Conservation (phyloP, 176 grass and related monocot genomes). For the Metroxylon sagu region DNA sequence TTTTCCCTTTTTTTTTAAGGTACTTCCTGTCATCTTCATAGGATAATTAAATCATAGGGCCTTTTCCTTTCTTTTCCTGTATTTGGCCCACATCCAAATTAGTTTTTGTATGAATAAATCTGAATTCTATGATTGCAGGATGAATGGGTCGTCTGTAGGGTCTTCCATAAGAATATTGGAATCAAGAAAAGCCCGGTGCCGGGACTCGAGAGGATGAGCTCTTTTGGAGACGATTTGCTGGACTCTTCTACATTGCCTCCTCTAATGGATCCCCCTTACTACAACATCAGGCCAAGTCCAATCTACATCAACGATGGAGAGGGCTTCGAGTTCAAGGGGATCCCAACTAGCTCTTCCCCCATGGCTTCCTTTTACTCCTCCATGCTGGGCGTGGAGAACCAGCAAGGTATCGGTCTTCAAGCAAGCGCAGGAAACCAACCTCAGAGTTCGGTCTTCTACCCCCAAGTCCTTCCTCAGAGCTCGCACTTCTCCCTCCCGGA, state of each 20-base stretch:
- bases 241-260: slow-evolving; percentile 48
- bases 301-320: slow-evolving; percentile 28
- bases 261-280: slow-evolving; percentile 31
- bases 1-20: no score
- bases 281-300: not conserved
- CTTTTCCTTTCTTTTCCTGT: not conserved
- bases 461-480: slow-evolving; percentile 16
- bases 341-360: not conserved
- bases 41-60: no score
- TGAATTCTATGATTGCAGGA: slow-evolving; percentile 35
- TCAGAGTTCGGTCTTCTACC: slow-evolving; percentile 8
- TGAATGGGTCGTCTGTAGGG: slow-evolving; percentile 79
- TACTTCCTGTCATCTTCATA: no score
- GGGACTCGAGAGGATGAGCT: slow-evolving; percentile 36
- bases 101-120: not conserved
- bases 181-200: slow-evolving; percentile 26
- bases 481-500: slow-evolving; percentile 33
- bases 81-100: not conserved
- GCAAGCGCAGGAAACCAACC: not conserved
- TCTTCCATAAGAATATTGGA: slow-evolving; percentile 62
- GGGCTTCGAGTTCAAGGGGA: slow-evolving; percentile 17
- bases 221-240: slow-evolving; percentile 41
- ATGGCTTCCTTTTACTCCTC: not conserved
- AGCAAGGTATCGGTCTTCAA: not conserved
- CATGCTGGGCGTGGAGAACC: not conserved